Percentiles rank a stretch among this genome's conserved stretches.
phyloP scores from a whole-genome alignment of 805 yeast species.

The Lachancea sp. region DNA sequence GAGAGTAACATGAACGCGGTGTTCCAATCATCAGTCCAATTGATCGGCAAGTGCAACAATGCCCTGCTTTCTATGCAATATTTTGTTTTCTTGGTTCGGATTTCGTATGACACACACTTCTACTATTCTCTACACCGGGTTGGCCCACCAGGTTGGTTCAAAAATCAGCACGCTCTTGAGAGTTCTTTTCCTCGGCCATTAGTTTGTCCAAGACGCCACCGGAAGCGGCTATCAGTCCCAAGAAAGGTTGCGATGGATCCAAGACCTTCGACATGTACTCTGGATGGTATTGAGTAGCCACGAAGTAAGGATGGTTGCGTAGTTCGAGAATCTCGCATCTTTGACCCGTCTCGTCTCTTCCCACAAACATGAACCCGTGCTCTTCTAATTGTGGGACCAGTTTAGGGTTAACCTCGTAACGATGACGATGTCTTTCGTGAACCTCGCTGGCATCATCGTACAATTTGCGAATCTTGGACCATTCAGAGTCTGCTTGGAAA shows the following conservation, averaged over 20 bases:
- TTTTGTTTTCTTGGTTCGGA: neutral
- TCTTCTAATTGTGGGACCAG: conserved; percentile 64
- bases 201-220: conserved; percentile 73
- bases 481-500: conserved; percentile 61
- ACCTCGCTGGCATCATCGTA: conserved; percentile 68
- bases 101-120: neutral
- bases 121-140: neutral
- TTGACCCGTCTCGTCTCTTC: conserved; percentile 81
- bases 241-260: conserved; percentile 93
- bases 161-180: conserved; percentile 23
- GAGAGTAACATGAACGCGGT: no score
- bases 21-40: no score
- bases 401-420: conserved; percentile 93
- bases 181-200: conserved; percentile 24
- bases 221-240: conserved; percentile 93
- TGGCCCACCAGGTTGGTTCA: conserved; percentile 9
- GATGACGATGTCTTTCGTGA: conserved; percentile 94
- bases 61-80: neutral
- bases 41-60: no score
- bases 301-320: conserved; percentile 80
- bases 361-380: conserved; percentile 81
- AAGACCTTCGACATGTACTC: conserved; percentile 94
- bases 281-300: conserved; percentile 97
- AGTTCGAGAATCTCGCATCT: conserved; percentile 95
- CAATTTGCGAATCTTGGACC: conserved; percentile 66